A percentile compares a stretch with the other conserved stretches of the same genome.
phyloP scores from a whole-genome alignment of 2,329 filamentous ascomycete genomes.

The Pseudocercospora musae region DNA sequence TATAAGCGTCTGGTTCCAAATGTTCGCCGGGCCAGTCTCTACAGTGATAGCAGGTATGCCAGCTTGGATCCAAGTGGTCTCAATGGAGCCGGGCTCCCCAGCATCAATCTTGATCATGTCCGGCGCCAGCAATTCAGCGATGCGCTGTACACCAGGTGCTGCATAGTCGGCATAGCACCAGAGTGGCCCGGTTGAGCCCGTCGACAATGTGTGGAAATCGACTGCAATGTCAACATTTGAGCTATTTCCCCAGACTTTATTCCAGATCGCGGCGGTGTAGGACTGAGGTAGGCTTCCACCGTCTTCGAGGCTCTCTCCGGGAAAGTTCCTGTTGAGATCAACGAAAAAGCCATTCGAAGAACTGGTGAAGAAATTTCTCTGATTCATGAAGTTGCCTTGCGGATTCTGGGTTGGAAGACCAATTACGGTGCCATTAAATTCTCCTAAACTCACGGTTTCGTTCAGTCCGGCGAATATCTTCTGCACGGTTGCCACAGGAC shows the following conservation, averaged over 20 bases:
- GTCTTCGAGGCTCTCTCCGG: conserved; percentile 45
- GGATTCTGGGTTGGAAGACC: conserved; percentile 41
- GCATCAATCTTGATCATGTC: conserved; percentile 41
- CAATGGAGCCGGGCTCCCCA: conserved; percentile 40
- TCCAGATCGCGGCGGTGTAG: conserved; percentile 38
- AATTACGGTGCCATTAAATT: conserved; percentile 34
- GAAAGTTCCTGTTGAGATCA: conserved; percentile 58
- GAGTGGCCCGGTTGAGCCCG: conserved; percentile 37
- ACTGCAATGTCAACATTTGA: conserved; percentile 40
- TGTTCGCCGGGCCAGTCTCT: conserved; percentile 39
- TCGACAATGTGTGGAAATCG: conserved; percentile 39
- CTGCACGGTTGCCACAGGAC: conserved; percentile 38
- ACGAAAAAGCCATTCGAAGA: conserved; percentile 54
- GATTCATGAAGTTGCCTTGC: conserved; percentile 40
- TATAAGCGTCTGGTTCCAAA: conserved; percentile 39
- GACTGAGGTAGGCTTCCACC: conserved; percentile 20
- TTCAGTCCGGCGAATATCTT: conserved; percentile 37
- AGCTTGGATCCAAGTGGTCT: conserved; percentile 39
- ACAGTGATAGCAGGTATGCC: conserved; percentile 39
- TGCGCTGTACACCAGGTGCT: conserved; percentile 37
- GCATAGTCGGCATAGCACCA: conserved; percentile 42
- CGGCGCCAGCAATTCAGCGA: conserved; percentile 40
- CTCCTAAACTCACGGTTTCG: conserved; percentile 33
- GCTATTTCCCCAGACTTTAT: conserved; percentile 38
- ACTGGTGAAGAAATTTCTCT: conserved; percentile 39